Conservation (phyloP, 805 yeast genomes). For the Yamadazyma scolyti region DNA sequence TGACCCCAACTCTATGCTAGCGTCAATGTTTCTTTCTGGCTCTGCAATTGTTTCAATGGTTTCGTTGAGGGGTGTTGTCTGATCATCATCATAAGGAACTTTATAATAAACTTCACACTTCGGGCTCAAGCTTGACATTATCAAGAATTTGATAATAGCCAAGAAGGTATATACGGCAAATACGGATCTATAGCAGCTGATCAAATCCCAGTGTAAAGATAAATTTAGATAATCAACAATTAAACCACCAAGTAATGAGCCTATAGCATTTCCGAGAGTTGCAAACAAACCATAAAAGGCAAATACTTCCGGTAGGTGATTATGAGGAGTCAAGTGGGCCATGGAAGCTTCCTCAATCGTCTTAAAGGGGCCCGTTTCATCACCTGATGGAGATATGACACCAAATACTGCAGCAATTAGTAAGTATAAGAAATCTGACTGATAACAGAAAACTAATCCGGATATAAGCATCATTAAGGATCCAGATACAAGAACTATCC, state of each 20-base stretch:
- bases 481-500: conserved; percentile 61
- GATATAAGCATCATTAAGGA: conserved; percentile 63
- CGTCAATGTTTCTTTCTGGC: conserved; percentile 4
- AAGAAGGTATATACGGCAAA: conserved; percentile 55
- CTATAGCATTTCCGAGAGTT: conserved; percentile 70
- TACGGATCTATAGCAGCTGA: conserved; percentile 49
- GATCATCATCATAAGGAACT: conserved; percentile 4
- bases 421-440: conserved; percentile 50
- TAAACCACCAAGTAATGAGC: conserved; percentile 62
- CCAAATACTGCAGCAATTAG: conserved; percentile 75
- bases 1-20: conserved; percentile 1
- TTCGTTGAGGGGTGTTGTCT: conserved; percentile 3
- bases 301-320: conserved; percentile 65
- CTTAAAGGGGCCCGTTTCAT: conserved; percentile 88
- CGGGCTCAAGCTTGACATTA: conserved; percentile 48
- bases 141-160: conserved; percentile 48
- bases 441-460: conserved; percentile 61
- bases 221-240: conserved; percentile 45
- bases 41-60: conserved; percentile 1
- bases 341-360: conserved; percentile 80
- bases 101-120: conserved; percentile 46
- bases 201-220: conserved; percentile 25
- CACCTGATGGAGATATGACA: conserved; percentile 85
- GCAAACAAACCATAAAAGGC: conserved; percentile 71
- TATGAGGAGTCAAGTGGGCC: conserved; percentile 70